phyloP scores from a whole-genome alignment of 306 rosid species.

The Lathyrus sativus region DNA sequence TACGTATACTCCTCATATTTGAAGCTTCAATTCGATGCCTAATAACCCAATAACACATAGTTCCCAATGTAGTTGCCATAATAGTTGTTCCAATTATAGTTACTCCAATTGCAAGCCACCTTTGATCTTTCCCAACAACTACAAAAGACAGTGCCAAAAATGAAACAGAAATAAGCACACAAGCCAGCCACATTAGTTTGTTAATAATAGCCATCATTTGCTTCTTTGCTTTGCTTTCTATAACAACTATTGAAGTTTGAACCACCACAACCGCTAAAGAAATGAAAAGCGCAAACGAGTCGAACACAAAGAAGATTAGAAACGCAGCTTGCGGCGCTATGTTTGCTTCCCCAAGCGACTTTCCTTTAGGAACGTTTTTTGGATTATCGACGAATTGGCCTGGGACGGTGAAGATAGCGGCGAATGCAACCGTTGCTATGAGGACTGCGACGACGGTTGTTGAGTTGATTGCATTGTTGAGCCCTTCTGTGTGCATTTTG shows the following conservation, averaged over 20 bases:
- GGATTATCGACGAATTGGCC: slow-evolving; percentile 81
- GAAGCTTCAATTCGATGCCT: slow-evolving; percentile 83
- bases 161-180: slow-evolving; percentile 73
- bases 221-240: slow-evolving; percentile 95
- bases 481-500: slow-evolving; percentile 94
- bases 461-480: slow-evolving; percentile 92
- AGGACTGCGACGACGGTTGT: slow-evolving; percentile 89
- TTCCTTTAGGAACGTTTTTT: slow-evolving; percentile 42
- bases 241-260: slow-evolving; percentile 84
- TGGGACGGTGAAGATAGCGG: slow-evolving; percentile 88
- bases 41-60: slow-evolving; percentile 85
- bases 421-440: slow-evolving; percentile 92
- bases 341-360: slow-evolving; percentile 77
- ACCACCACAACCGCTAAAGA: slow-evolving; percentile 93
- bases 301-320: slow-evolving; percentile 71
- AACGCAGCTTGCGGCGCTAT: slow-evolving; percentile 62
- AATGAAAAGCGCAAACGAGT: slow-evolving; percentile 85
- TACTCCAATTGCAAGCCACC: slow-evolving; percentile 82
- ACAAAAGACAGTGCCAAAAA: slow-evolving; percentile 78
- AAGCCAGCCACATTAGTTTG: slow-evolving; percentile 96
- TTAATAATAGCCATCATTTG: slow-evolving; percentile 96
- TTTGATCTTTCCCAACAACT: slow-evolving; percentile 70
- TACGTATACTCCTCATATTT: slow-evolving; percentile 63
- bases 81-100: slow-evolving; percentile 75
- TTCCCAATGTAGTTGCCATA: slow-evolving; percentile 83